These are phyloP conservation scores for Rhodosporidiobolus sp. DNA, from an alignment of 768 basidiomycete genomes.

Conservation along the genomic window DNA sequence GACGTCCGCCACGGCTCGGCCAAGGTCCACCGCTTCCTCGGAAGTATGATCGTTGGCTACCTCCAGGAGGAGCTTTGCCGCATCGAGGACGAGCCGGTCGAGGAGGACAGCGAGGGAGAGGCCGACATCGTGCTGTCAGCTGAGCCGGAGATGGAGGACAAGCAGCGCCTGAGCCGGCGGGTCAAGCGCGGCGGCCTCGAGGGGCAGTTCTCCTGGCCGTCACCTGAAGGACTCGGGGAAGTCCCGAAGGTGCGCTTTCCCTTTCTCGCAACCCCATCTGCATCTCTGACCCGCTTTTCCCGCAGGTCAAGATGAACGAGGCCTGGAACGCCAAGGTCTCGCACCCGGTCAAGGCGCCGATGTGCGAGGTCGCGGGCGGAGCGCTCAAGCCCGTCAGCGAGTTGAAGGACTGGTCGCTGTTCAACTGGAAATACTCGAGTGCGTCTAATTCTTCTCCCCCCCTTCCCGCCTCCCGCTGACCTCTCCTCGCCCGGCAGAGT, in stretches of 20 bases:
- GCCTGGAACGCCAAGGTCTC: background rate
- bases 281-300: too few relatives aligned
- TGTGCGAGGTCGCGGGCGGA: background rate
- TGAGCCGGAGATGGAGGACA: background rate
- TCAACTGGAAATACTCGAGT: constrained; percentile 1
- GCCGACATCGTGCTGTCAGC: background rate
- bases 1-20: constrained; percentile 5
- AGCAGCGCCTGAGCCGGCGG: background rate
- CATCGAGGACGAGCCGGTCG: background rate
- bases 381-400: background rate
- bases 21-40: constrained; percentile 5
- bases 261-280: too few relatives aligned
- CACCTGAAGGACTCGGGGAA: background rate
- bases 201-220: background rate
- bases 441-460: background rate
- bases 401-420: background rate
- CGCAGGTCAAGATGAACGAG: constrained; percentile 9
- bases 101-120: background rate
- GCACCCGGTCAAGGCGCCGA: constrained; percentile 6
- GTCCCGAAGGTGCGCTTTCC: background rate
- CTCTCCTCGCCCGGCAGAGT: constrained; percentile 4
- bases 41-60: constrained; percentile 14
- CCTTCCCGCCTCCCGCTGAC: background rate
- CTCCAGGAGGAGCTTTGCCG: constrained; percentile 7
- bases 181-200: too few relatives aligned